Base-by-base conservation (phyloP, 805 yeast species). In the Kodamaea hsintzibuensis region DNA sequence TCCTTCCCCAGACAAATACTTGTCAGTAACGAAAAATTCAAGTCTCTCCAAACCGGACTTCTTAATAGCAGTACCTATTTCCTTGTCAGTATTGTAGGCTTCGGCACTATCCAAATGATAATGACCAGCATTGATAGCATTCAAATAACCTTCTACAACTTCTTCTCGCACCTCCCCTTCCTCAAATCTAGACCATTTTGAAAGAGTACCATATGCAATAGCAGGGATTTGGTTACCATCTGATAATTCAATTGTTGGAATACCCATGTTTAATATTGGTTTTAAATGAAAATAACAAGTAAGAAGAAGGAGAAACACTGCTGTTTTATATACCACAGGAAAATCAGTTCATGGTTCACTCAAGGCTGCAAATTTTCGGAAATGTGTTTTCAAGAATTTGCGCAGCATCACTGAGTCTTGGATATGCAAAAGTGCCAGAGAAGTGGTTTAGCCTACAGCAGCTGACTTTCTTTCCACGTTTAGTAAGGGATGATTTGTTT, bases 21-120 rank as follows among this genome's bases (percentile, higher is more conserved):
- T 86, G 54, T 84, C 84, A 30, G 91, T 86, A 58, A 86, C 67
- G 71, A 79, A 86, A 30, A 82, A 57, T 47, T 74, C 70, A 57
- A 72, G 63, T 65, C 84, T 75, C 16, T 70, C 66, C 7, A 73
- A 52, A 4, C 76, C 79, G 0, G 75, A 61, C 49, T 71, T 64
- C 52, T 69, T 70, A 27, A 84, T 56, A 1, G 85, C 88, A 16
- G 65, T 73, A 19, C 80, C 85, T 39, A 83, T 78, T 62, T 84
- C 89, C 3, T 60, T 62, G 54, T 82, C 85, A 7, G 88, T 85
- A 43, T 77, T 74, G 65, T 86, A 86, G n/a, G 73, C 68, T 59
- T 85, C 88, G 0, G 91, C 91, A 12, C 86, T 81, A 59, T 86
- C 91, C 43, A 86, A 72, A 61, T 85, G 90, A 45, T 69, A 75